These are phyloP conservation scores for Lichenothelia convexa DNA, from an alignment of 495 filamentous ascomycete species.

Conservation along the genomic window DNA sequence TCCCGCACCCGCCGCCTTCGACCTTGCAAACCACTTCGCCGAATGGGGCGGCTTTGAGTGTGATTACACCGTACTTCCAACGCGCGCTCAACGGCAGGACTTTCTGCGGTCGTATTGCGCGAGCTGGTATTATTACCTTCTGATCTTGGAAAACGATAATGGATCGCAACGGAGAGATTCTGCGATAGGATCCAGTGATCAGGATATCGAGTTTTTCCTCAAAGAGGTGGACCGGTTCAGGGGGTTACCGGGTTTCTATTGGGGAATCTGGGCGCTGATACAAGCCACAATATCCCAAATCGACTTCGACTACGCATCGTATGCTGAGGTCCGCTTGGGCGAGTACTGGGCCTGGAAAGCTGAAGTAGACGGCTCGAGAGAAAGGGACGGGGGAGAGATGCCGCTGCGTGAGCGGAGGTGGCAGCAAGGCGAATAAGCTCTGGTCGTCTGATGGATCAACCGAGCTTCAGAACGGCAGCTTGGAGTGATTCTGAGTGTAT, in stretches of 20 bases:
- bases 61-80: conserved; percentile 71
- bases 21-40: conserved; percentile 97
- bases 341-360: conserved; percentile 95
- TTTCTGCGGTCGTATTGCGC: conserved; percentile 71
- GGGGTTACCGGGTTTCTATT: conserved; percentile 77
- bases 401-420: conserved; percentile 68
- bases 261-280: conserved; percentile 93
- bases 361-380: conserved; percentile 43
- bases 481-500: no score
- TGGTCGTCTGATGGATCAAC: no score
- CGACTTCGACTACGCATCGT: conserved; percentile 90
- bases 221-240: conserved; percentile 74
- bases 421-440: conserved; percentile 43
- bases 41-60: conserved; percentile 98
- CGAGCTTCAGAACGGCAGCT: no score
- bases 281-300: conserved; percentile 91
- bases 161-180: no score
- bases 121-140: conserved; percentile 28
- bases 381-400: conserved; percentile 36
- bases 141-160: no score
- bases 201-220: conserved; percentile 46
- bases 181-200: conserved; percentile 23
- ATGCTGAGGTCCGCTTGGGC: conserved; percentile 70
- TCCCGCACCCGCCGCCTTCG: conserved; percentile 89
- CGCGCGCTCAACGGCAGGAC: conserved; percentile 51